A percentile compares a stretch with the other conserved stretches of the same genome.
Evolutionary conservation across 768 basidiomycete species (phyloP).

Genomic region (Leccinum fibrillosum): DNA sequence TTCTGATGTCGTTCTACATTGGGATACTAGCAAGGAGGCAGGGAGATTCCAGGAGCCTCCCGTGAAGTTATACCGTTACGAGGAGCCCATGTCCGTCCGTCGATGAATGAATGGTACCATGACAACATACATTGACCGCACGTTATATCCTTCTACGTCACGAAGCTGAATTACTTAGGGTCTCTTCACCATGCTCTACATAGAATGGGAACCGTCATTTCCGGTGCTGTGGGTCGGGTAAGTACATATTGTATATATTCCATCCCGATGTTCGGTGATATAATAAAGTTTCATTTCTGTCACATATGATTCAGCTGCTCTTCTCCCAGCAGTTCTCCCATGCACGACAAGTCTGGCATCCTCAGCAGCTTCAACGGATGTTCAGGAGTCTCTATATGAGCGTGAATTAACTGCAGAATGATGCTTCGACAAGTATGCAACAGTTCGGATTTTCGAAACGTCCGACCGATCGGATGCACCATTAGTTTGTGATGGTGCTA

Average conservation of each 20-base stretch:
- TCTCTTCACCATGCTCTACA: background rate
- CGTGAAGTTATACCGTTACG: too few relatives aligned
- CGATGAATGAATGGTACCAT: background rate
- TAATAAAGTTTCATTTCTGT: background rate
- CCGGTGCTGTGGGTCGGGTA: background rate
- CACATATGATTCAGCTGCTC: background rate
- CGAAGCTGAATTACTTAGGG: too few relatives aligned
- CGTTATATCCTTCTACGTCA: too few relatives aligned
- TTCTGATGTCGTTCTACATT: background rate
- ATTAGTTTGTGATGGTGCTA: too few relatives aligned
- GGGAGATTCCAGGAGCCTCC: background rate
- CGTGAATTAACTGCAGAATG: background rate
- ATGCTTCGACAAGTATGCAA: background rate
- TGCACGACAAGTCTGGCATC: background rate
- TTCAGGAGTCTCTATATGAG: background rate
- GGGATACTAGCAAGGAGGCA: background rate
- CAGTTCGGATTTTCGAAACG: background rate
- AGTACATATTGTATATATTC: background rate
- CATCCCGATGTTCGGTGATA: background rate
- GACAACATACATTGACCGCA: too few relatives aligned
- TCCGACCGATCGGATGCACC: background rate
- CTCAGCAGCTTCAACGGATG: background rate
- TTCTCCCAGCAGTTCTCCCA: background rate
- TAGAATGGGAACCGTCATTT: background rate
- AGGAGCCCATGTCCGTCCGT: background rate